Conservation (phyloP, 768 basidiomycete species). For the Dioszegia aurantiaca region DNA sequence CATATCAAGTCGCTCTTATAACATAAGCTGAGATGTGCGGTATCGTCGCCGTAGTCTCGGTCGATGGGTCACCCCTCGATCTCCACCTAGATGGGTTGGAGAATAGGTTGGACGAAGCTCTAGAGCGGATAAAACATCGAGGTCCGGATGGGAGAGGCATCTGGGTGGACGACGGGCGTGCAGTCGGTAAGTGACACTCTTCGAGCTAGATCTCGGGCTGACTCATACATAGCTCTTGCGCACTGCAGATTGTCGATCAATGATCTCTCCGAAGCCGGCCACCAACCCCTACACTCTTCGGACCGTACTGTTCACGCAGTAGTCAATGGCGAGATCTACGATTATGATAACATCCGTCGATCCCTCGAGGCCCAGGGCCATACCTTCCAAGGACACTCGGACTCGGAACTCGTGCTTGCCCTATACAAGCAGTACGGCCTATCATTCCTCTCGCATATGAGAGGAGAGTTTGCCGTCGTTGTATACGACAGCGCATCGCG, state of each 20-base stretch:
- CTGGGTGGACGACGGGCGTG: slow-evolving; percentile 19
- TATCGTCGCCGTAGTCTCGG: slow-evolving; percentile 12
- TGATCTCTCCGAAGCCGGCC: slow-evolving; percentile 34
- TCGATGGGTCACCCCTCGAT: slow-evolving; percentile 2
- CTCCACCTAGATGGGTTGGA: neutral
- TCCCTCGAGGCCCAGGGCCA: slow-evolving; percentile 10
- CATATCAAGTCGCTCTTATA: neutral
- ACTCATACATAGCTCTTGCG: slow-evolving; percentile 16
- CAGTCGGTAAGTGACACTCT: slow-evolving; percentile 22
- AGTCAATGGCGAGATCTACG: slow-evolving; percentile 48
- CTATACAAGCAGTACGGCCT: slow-evolving; percentile 39
- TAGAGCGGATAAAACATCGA: slow-evolving; percentile 24
- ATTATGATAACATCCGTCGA: slow-evolving; percentile 32
- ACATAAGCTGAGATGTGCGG: slow-evolving; percentile 7
- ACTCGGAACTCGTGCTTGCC: slow-evolving; percentile 44
- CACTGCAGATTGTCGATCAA: slow-evolving; percentile 40
- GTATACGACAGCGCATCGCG: slow-evolving; percentile 30
- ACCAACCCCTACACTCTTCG: slow-evolving; percentile 38
- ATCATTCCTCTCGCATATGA: slow-evolving; percentile 31
- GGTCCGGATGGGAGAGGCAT: slow-evolving; percentile 36
- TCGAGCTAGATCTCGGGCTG: neutral
- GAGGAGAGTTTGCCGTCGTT: slow-evolving; percentile 42
- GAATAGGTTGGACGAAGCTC: slow-evolving; percentile 5
- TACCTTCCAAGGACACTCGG: slow-evolving; percentile 27
- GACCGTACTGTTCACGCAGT: slow-evolving; percentile 33